Base-by-base conservation (phyloP, 768 basidiomycete species). In the Termitomyces sp. region DNA sequence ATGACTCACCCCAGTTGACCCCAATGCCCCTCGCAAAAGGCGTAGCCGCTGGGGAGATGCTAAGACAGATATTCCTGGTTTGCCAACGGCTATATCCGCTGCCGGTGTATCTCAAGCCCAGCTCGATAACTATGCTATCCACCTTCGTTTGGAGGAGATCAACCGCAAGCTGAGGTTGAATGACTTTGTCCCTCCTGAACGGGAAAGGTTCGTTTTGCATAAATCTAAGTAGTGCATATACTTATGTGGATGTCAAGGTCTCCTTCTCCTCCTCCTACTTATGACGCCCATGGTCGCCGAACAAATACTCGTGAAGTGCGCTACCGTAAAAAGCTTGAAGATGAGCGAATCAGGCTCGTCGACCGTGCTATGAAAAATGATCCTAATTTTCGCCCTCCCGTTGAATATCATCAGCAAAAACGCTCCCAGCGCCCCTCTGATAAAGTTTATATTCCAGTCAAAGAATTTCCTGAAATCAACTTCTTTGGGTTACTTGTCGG, bases 391-490 rank as follows among this genome's bases (percentile, higher is more conserved):
- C 92, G 91, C 44, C 95, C 97, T 56, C 97, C 97, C 10, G 89
- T 93, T 57, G 97, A 99, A 73, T 96, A 98, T 70, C 91, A 93
- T 63, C 91, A 94, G 71, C 89, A 94, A 71, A 96, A 97, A 74
- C 89, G 94, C 35, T 92, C 91, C 44, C 91, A 92, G 60, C 85
- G 94, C 50, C 95, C 96, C 14, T 91, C 91, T 36, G 97, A 99
- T 61, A 98, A 98, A 76, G 97, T 99, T 61, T 99, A 98, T 72
- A 98, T 99, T 61, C 97, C 97, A 43, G 95, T 98, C 71, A 98
- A 99, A 73, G 97, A 99, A 75, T 99, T 99, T 67, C 97, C 97
- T 1, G 96, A 98, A 76, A 98, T 99, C 80, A 99, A 99, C 72
- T 99, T 98, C 78, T 98, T 99, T 68, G 97, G 97, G 66, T 79